phyloP scores from a whole-genome alignment of 2,329 filamentous ascomycete species.

The Volutella citrinella region DNA sequence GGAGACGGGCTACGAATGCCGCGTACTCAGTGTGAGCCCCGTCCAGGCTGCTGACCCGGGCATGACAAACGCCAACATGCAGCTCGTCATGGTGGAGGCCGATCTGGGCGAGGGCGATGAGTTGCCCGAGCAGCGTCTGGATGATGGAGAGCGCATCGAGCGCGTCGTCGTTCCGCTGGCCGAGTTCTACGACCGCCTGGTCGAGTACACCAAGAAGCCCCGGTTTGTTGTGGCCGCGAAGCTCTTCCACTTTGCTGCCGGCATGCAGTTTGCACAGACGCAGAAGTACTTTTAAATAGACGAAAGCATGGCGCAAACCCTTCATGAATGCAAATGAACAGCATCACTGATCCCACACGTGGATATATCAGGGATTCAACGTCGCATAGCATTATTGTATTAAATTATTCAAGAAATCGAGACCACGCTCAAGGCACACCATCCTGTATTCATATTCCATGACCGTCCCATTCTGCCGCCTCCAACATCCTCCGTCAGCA shows the following conservation, averaged over 20 bases:
- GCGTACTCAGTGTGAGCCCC: conserved; percentile 20
- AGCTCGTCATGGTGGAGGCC: conserved; percentile 24
- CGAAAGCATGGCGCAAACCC: too few relatives aligned
- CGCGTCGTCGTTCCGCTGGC: conserved; percentile 20
- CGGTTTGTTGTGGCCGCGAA: conserved; percentile 23
- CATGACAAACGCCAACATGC: conserved; percentile 26
- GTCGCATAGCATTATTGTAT: too few relatives aligned
- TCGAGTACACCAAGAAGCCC: conserved; percentile 23
- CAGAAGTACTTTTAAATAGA: conserved; percentile 25
- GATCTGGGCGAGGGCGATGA: conserved; percentile 18
- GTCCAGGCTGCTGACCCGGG: conserved; percentile 21
- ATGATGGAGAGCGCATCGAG: conserved; percentile 24
- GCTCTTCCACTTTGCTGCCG: conserved; percentile 25
- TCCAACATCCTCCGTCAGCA: too few relatives aligned
- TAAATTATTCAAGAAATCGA: too few relatives aligned
- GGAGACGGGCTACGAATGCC: conserved; percentile 23
- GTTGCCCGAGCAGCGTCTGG: conserved; percentile 20
- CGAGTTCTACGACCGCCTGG: conserved; percentile 21
- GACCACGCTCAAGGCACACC: too few relatives aligned
- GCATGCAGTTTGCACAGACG: conserved; percentile 26
- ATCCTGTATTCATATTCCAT: too few relatives aligned
- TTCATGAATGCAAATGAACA: too few relatives aligned
- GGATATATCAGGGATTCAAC: too few relatives aligned
- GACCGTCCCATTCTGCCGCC: too few relatives aligned
- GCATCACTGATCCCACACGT: too few relatives aligned